Conservation (phyloP, 345 rosid genomes). For the Acer campestre region DNA sequence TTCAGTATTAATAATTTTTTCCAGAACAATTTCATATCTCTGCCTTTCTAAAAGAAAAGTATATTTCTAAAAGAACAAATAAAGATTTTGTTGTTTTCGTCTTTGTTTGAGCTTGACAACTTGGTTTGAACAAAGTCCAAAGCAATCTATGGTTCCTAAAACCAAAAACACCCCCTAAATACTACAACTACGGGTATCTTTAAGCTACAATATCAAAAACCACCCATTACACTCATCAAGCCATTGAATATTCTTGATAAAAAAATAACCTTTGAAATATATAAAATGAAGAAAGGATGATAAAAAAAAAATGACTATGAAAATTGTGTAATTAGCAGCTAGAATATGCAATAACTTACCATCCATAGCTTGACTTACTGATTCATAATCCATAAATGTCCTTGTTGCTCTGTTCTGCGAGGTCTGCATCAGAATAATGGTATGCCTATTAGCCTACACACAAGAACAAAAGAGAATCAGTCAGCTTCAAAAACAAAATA, state of each 20-base stretch:
- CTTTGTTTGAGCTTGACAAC: too few relatives aligned
- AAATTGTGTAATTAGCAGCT: neutral
- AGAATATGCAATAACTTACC: conserved; percentile 43
- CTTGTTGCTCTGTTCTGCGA: conserved; percentile 78
- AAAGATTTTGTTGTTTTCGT: neutral
- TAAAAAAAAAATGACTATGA: neutral
- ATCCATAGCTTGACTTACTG: conserved; percentile 93
- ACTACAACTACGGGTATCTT: neutral
- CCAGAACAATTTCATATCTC: neutral
- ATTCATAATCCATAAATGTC: conserved; percentile 94
- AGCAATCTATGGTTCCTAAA: neutral
- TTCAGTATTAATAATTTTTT: neutral
- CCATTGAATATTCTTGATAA: neutral
- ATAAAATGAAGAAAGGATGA: conserved; percentile 7
- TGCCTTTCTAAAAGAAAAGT: neutral
- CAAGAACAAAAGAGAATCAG: conserved; percentile 7
- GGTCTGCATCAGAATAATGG: conserved; percentile 88
- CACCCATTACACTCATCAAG: neutral
- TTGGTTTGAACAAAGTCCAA: neutral
- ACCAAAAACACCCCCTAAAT: neutral
- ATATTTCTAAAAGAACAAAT: neutral
- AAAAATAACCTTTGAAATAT: too few relatives aligned
- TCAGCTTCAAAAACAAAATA: neutral
- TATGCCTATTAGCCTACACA: conserved; percentile 84
- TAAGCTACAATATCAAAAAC: neutral